phyloP scores from a whole-genome alignment of 2,329 filamentous ascomycete species.

The Colletotrichum trifolii region DNA sequence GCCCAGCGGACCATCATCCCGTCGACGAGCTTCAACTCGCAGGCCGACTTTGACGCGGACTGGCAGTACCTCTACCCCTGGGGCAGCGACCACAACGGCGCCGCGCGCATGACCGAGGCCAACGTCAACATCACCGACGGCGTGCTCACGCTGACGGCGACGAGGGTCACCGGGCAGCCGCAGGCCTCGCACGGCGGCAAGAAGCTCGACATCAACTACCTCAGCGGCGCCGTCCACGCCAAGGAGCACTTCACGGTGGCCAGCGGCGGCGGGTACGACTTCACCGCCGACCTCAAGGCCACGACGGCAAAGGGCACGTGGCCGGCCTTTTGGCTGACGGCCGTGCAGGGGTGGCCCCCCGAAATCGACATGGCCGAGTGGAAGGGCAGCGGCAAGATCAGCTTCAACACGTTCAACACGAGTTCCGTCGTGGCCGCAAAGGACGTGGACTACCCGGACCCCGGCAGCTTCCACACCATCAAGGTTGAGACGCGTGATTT shows the following conservation, averaged over 20 bases:
- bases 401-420: conserved; percentile 66
- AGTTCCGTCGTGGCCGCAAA: conserved; percentile 56
- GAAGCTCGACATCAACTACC: conserved; percentile 61
- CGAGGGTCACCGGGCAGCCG: conserved; percentile 53
- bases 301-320: conserved; percentile 59
- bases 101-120: conserved; percentile 62
- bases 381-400: conserved; percentile 68
- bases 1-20: conserved; percentile 34
- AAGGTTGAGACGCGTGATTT: conserved; percentile 61
- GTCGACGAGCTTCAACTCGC: conserved; percentile 22
- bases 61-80: conserved; percentile 65
- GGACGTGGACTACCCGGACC: conserved; percentile 59
- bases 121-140: conserved; percentile 56
- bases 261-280: conserved; percentile 53
- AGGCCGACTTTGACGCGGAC: conserved; percentile 50
- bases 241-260: conserved; percentile 53
- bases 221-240: conserved; percentile 57
- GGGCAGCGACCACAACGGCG: conserved; percentile 68
- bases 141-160: conserved; percentile 59
- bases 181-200: conserved; percentile 50
- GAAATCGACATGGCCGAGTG: conserved; percentile 71
- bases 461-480: conserved; percentile 61
- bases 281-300: conserved; percentile 53
- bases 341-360: conserved; percentile 65
- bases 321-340: conserved; percentile 70